Conservation (phyloP, 2,329 filamentous ascomycete species). For the Boeremia exigua region DNA sequence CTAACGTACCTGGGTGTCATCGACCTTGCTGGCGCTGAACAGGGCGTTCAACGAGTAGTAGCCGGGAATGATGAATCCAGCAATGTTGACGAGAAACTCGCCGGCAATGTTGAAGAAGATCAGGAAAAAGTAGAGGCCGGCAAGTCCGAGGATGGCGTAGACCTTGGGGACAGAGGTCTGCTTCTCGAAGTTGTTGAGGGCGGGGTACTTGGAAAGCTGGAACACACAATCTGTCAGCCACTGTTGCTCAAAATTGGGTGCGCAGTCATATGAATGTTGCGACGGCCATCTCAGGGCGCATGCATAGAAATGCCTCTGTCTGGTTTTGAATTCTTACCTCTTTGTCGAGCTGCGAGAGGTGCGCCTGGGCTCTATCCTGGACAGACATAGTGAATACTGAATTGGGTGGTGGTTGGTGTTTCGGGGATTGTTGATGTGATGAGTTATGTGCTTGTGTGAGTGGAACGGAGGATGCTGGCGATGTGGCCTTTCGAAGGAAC, state of each 20-base stretch:
- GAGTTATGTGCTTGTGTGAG: constrained; percentile 20
- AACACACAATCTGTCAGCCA: constrained; percentile 34
- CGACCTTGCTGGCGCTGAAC: constrained; percentile 72
- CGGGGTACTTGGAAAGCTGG: constrained; percentile 84
- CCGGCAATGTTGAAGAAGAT: constrained; percentile 92
- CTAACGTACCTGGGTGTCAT: constrained; percentile 77
- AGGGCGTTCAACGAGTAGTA: constrained; percentile 85
- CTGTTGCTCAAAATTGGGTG: neutral
- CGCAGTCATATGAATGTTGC: neutral
- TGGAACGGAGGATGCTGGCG: constrained; percentile 14
- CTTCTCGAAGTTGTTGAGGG: constrained; percentile 85
- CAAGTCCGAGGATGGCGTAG: constrained; percentile 78
- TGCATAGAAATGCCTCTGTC: neutral
- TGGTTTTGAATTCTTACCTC: constrained; percentile 66
- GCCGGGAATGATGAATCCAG: constrained; percentile 80
- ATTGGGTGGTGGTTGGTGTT: constrained; percentile 5
- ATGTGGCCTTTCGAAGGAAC: constrained; percentile 23
- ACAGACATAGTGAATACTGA: constrained; percentile 66
- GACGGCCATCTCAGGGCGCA: neutral
- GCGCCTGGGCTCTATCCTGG: constrained; percentile 78
- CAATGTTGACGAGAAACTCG: constrained; percentile 85
- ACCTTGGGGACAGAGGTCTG: constrained; percentile 83
- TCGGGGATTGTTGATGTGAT: constrained; percentile 6
- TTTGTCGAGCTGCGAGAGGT: constrained; percentile 80
- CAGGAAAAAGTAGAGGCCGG: constrained; percentile 84